Evolutionary conservation across 106 monocot genomes (phyloP), one percentile per base, ranked within the genome.

Genomic region (Allium fistulosum): DNA sequence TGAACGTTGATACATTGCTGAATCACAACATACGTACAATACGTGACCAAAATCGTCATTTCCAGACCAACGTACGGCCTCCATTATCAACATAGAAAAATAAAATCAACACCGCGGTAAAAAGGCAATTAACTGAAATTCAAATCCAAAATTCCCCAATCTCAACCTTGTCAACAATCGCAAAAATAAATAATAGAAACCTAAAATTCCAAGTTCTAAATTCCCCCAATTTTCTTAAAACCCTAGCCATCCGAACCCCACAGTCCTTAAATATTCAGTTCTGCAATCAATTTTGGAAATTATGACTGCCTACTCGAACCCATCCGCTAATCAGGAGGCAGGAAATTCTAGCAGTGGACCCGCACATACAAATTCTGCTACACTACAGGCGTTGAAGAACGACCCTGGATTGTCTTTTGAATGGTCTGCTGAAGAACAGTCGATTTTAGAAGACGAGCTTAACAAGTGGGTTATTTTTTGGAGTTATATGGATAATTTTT

Each of bases 271-370:
- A 22, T 22, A 22, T 22, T 22, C 22, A 22, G 22, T 22, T 22
- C 22, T 22, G 37, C 46, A 17, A 22, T 51, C 26, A 3, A 2
- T 28, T 59, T 59, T 59, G 17, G 5, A 63, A 47, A 7, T 22
- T 69, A 83, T 83, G 83, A 76, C 65, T 2, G 75, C 83, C n/a
- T 79, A 71, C 65, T 79, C 79, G 79, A 80, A 76, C 55, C 78
- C 61, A n/a, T 48, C 69, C 8, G 77, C 70, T 48, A 65, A 64
- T 17, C 74, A 66, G 65, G 77, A 78, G 22, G 62, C 52, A 7
- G 67, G 53, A 15, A 79, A 72, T 51, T 66, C 75, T 64, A 71
- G 60, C 46, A 51, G 51, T 51, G 71, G 67, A 18, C 49, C 58
- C 7, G 53, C 80, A 8, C 68, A 18, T 45, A 60, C 49, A 51